A percentile compares a stretch with the other conserved stretches of the same genome.
Conservation (phyloP, 495 filamentous ascomycete species). For the Aspergillus hancockii region DNA sequence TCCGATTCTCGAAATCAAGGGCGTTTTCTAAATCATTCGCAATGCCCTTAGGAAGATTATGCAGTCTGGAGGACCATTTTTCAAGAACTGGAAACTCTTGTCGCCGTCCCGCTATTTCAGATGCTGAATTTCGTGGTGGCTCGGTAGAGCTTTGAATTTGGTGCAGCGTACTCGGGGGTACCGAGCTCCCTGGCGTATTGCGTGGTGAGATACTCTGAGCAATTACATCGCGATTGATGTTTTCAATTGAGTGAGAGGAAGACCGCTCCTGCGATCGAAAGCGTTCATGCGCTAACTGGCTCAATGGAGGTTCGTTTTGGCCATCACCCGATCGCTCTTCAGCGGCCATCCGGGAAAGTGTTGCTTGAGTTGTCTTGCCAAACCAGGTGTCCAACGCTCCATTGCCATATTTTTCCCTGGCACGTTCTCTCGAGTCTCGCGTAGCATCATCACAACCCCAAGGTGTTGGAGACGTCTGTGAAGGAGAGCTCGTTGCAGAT, state of each 20-base stretch:
- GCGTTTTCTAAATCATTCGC: conserved; percentile 34
- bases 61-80: conserved; percentile 40
- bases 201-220: background rate
- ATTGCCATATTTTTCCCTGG: conserved; percentile 39
- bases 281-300: conserved; percentile 24
- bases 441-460: background rate
- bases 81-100: conserved; percentile 42
- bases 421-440: conserved; percentile 27
- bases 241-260: background rate
- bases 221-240: background rate
- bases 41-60: conserved; percentile 20
- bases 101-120: conserved; percentile 17
- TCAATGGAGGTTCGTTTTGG: conserved; percentile 19
- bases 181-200: background rate
- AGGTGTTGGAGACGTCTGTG: conserved; percentile 3
- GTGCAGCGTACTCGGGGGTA: background rate
- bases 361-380: conserved; percentile 26
- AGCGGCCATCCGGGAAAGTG: conserved; percentile 6
- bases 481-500: conserved; percentile 5
- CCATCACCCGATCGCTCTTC: conserved; percentile 9
- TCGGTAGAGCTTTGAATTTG: background rate
- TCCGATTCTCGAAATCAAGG: conserved; percentile 45
- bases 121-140: background rate
- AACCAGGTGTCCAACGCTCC: conserved; percentile 47
- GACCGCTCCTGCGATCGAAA: conserved; percentile 18